phyloP scores from a whole-genome alignment of 2,329 filamentous ascomycete genomes.

The Alternaria sp. region DNA sequence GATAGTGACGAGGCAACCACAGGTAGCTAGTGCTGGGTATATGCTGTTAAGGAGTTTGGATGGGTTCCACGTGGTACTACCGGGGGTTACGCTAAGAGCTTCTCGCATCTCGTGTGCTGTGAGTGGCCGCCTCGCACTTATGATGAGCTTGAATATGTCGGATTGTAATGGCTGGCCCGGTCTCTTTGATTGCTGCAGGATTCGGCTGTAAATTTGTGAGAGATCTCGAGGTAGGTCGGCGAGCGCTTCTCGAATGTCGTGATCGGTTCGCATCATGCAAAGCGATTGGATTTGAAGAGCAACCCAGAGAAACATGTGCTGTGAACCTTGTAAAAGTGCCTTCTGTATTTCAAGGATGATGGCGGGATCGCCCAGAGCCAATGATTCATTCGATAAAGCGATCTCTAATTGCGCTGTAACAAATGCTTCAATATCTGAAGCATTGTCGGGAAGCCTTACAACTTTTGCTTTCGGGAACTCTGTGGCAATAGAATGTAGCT shows the following conservation, averaged over 20 bases:
- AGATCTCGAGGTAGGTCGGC: slow-evolving; percentile 28
- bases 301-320: slow-evolving; percentile 37
- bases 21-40: slow-evolving; percentile 22
- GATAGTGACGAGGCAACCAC: slow-evolving; percentile 30
- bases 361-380: background rate
- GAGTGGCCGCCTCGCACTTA: background rate
- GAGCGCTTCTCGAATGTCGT: slow-evolving; percentile 43
- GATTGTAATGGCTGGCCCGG: background rate
- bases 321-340: background rate
- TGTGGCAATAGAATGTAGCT: background rate
- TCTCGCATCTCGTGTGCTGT: background rate
- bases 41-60: background rate
- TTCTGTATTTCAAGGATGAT: background rate
- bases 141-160: background rate
- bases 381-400: background rate
- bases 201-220: slow-evolving; percentile 15
- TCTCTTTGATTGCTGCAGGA: background rate
- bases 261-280: slow-evolving; percentile 50
- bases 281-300: slow-evolving; percentile 32
- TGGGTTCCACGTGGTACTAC: background rate
- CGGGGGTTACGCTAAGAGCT: background rate
- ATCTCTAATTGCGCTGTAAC: background rate
- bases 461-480: background rate
- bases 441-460: background rate
- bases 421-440: background rate